Evolutionary conservation across 352 stramenopile genomes (phyloP).

Genomic region (Poterioochromonas sp.): DNA sequence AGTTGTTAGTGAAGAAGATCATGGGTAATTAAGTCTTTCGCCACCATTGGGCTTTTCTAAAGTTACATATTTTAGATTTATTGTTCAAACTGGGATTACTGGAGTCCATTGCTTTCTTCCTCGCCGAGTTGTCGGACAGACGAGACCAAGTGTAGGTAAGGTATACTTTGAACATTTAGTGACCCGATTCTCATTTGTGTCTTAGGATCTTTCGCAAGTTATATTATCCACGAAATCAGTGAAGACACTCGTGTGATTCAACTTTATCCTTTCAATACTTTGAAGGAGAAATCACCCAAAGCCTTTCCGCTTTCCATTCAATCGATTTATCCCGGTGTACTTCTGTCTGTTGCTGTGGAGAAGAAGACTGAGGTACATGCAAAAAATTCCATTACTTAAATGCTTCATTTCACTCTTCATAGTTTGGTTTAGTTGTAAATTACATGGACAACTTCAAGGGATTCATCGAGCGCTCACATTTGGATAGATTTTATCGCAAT

Average conservation of each 20-base stretch:
- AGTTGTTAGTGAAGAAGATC: conserved; percentile 1
- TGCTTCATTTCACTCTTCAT: not conserved
- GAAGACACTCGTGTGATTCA: not conserved
- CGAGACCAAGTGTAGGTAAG: not conserved
- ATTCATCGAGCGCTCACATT: conserved; percentile 59
- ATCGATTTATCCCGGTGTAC: not conserved
- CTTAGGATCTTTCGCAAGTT: not conserved
- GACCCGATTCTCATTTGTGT: not conserved
- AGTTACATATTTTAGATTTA: not conserved
- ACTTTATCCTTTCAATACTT: not conserved
- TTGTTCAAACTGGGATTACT: not conserved
- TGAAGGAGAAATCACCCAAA: not conserved
- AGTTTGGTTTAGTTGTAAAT: conserved; percentile 67
- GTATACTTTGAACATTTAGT: not conserved
- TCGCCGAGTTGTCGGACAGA: not conserved
- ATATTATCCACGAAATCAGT: not conserved
- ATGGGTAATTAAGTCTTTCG: not conserved
- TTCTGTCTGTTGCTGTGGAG: not conserved
- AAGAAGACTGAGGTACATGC: not conserved
- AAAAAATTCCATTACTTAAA: not conserved
- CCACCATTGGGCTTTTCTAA: not conserved
- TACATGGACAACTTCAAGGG: conserved; percentile 74
- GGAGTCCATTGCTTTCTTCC: conserved; percentile 3
- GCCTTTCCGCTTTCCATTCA: not conserved
- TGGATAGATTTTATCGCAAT: not conserved